Conservation (phyloP, 768 basidiomycete species). For the Inosperma sp. region DNA sequence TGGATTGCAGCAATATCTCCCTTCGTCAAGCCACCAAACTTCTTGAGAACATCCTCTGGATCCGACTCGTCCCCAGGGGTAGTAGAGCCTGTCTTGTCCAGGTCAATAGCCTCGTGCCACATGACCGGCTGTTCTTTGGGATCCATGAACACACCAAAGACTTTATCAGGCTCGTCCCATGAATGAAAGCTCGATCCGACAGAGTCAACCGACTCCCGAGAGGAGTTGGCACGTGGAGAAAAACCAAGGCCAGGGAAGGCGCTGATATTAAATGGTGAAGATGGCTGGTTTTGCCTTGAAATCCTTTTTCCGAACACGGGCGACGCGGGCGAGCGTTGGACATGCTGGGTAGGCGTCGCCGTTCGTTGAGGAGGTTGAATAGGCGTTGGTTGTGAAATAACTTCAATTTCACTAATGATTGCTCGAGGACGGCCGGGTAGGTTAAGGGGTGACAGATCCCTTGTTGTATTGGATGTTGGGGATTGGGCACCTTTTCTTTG, state of each 20-base stretch:
- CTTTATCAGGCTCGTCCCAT: slow-evolving; percentile 60
- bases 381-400: slow-evolving; percentile 40
- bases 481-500: slow-evolving; percentile 25
- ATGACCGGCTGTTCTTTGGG: slow-evolving; percentile 41
- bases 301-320: slow-evolving; percentile 49
- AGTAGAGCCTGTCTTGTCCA: slow-evolving; percentile 45
- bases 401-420: slow-evolving; percentile 48
- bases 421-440: slow-evolving; percentile 39
- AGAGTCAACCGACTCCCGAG: slow-evolving; percentile 75
- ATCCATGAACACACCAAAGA: slow-evolving; percentile 51
- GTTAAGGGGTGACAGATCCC: slow-evolving; percentile 16
- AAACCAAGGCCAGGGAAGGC: slow-evolving; percentile 59
- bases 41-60: slow-evolving; percentile 61
- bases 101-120: slow-evolving; percentile 60
- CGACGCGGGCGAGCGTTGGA: slow-evolving; percentile 50
- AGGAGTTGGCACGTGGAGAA: slow-evolving; percentile 67
- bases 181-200: slow-evolving; percentile 85
- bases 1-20: slow-evolving; percentile 69
- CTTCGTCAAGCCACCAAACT: slow-evolving; percentile 64
- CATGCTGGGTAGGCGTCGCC: slow-evolving; percentile 61
- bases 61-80: slow-evolving; percentile 49
- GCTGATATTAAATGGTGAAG: slow-evolving; percentile 49
- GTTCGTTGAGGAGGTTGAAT: slow-evolving; percentile 45
- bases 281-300: slow-evolving; percentile 49
- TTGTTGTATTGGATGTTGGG: slow-evolving; percentile 13